Evolutionary conservation across 345 rosid genomes (phyloP), one percentile per base, ranked within the genome.

Genomic region (Psidium friedrichsthalianum): DNA sequence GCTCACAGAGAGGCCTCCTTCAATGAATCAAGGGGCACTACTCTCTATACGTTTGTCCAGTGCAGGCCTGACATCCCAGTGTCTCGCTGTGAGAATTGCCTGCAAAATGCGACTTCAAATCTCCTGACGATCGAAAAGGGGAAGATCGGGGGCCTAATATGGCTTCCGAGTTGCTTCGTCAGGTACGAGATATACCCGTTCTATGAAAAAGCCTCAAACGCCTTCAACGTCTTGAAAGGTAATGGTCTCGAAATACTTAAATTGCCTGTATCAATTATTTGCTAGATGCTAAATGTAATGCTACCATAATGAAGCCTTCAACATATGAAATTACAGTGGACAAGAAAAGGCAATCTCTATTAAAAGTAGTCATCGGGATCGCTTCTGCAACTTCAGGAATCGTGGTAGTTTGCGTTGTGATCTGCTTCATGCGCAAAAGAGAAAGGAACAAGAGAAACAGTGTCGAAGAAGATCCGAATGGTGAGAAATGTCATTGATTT

Each of bases 81-180:
- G 18, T 11, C 7, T 36, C 81, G 81, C 5, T 89, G 90, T 57
- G n/a, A 12, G 24, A 3, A 20, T n/a, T 91, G 89, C 32, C 85
- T 89, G 5, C 52, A 13, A 7, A 25, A 24, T 12, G 87, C 88
- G 42, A 49, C 81, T 11, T 74, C 82, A 1, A 2, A 3, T 9
- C 40, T 86, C 52, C 85, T 84, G 2, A 0, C 0, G 3, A 57
- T 83, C 42, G 83, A 83, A n/a, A 3, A 2, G 12, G 86, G 85
- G 36, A 36, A 21, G 76, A 51, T 10, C 13, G 88, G 92, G 6
- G 83, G 83, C 83, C 11, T 15, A 47, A 52, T 6, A 15, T 52
- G 47, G 13, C 83, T 80, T 36, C 93, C 92, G 0, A 90, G 88
- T 59, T 93, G 93, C 86, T 56, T 61, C 25, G 32, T 88, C 21